Evolutionary conservation across 140 eudicot genomes (phyloP).

Genomic region (Senecio squalidus): DNA sequence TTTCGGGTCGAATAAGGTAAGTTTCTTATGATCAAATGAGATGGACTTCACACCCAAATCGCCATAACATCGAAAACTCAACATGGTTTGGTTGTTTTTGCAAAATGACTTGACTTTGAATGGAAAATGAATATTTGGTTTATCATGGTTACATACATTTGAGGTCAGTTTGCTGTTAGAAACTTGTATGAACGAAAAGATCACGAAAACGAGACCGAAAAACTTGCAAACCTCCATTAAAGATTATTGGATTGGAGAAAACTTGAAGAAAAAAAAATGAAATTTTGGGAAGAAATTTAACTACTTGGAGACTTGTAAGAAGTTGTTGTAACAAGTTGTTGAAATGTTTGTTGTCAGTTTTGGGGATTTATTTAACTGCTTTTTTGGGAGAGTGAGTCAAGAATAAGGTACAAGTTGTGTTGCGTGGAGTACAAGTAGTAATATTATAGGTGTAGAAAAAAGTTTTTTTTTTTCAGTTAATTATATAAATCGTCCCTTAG

Average conservation of each 20-base stretch:
- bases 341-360: conserved; percentile 4
- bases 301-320: conserved; percentile 16
- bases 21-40: conserved; percentile 30
- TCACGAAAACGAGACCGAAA: conserved; percentile 21
- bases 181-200: conserved; percentile 25
- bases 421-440: conserved; percentile 13
- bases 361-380: neutral
- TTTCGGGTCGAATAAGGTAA: conserved; percentile 44
- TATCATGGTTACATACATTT: conserved; percentile 15
- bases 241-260: conserved; percentile 16
- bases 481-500: too few species aligned
- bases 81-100: conserved; percentile 39
- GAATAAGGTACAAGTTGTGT: conserved; percentile 5
- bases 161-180: conserved; percentile 13
- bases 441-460: neutral
- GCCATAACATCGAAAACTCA: conserved; percentile 37
- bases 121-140: conserved; percentile 30
- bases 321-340: conserved; percentile 23
- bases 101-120: conserved; percentile 31
- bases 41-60: conserved; percentile 42
- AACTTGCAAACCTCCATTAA: conserved; percentile 30
- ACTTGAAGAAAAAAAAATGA: neutral
- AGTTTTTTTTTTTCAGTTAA: neutral
- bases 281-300: neutral
- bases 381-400: neutral